phyloP scores from a whole-genome alignment of 108 stramenopile genomes.

The Epithemia pelagica region DNA sequence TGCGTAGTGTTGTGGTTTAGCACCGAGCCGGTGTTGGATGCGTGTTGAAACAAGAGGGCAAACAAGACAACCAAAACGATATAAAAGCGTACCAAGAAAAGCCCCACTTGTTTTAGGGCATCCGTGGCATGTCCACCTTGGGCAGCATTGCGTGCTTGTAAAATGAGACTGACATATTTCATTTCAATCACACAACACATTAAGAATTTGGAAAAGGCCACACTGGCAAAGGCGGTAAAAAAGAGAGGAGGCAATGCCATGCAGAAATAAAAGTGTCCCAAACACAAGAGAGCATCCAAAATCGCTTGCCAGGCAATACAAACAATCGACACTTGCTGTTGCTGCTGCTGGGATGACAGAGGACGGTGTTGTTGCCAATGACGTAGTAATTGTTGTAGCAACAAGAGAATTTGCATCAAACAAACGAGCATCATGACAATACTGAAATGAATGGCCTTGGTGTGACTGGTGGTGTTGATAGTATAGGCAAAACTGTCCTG shows the following conservation, averaged over 20 bases:
- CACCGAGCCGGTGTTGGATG: not conserved
- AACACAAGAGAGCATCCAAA: conserved; percentile 84
- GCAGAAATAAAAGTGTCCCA: conserved; percentile 80
- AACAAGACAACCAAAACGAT: conserved; percentile 61
- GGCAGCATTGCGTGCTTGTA: conserved; percentile 65
- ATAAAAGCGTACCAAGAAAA: conserved; percentile 87
- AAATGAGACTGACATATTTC: conserved; percentile 86
- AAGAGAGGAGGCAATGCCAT: conserved; percentile 79
- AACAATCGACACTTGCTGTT: conserved; percentile 58
- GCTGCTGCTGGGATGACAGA: conserved; percentile 3
- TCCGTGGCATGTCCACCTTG: conserved; percentile 62
- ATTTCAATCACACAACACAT: conserved; percentile 94
- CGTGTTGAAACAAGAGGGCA: conserved; percentile 50
- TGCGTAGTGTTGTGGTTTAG: not conserved
- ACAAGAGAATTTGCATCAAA: conserved; percentile 78
- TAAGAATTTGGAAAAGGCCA: conserved; percentile 91
- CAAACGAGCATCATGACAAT: conserved; percentile 88
- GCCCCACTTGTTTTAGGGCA: conserved; percentile 62
- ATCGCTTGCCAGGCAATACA: conserved; percentile 85
- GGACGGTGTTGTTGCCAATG: conserved; percentile 71
- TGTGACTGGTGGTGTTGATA: conserved; percentile 28
- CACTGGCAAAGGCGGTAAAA: conserved; percentile 80
- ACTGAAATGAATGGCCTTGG: conserved; percentile 83
- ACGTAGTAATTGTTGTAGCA: conserved; percentile 80
- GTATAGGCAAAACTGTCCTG: no score